Percentiles rank a stretch among this genome's conserved stretches.
Conservation (phyloP, 352 stramenopile genomes). For the Lagenidium giganteum region DNA sequence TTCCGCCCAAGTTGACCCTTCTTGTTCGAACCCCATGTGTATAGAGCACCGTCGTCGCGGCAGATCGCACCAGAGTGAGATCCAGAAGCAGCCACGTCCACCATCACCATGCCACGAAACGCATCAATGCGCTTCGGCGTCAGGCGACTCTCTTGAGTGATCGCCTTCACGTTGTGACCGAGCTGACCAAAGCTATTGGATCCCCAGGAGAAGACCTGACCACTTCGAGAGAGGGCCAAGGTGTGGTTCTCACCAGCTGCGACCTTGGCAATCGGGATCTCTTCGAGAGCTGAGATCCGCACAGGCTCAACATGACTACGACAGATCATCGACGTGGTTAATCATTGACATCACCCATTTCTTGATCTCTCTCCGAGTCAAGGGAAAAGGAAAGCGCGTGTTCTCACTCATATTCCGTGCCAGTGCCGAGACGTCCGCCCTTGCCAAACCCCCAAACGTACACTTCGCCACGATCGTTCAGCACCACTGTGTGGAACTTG, state of each 20-base stretch:
- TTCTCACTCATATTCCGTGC: constrained; percentile 81
- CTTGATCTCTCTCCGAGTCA: neutral
- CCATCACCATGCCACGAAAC: constrained; percentile 46
- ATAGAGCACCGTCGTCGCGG: constrained; percentile 35
- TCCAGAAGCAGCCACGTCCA: constrained; percentile 62
- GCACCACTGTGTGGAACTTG: constrained; percentile 76
- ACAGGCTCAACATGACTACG: constrained; percentile 63
- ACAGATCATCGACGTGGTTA: neutral
- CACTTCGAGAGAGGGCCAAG: constrained; percentile 53
- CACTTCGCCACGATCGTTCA: constrained; percentile 56
- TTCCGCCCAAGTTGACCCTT: constrained; percentile 74
- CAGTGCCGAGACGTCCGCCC: constrained; percentile 64
- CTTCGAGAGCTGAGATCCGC: constrained; percentile 31
- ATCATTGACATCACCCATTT: neutral
- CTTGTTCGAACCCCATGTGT: constrained; percentile 81
- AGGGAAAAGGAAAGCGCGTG: constrained; percentile 12
- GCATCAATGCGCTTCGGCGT: constrained; percentile 71
- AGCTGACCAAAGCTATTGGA: constrained; percentile 80
- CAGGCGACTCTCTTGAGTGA: constrained; percentile 45
- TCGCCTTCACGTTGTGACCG: constrained; percentile 52
- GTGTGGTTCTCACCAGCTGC: constrained; percentile 80
- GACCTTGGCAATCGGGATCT: constrained; percentile 59
- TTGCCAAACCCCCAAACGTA: constrained; percentile 85
- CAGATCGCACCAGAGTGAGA: constrained; percentile 72
- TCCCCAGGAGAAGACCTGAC: constrained; percentile 80